phyloP scores from a whole-genome alignment of 2,329 filamentous ascomycete species.

The Colletotrichum liaoningense region DNA sequence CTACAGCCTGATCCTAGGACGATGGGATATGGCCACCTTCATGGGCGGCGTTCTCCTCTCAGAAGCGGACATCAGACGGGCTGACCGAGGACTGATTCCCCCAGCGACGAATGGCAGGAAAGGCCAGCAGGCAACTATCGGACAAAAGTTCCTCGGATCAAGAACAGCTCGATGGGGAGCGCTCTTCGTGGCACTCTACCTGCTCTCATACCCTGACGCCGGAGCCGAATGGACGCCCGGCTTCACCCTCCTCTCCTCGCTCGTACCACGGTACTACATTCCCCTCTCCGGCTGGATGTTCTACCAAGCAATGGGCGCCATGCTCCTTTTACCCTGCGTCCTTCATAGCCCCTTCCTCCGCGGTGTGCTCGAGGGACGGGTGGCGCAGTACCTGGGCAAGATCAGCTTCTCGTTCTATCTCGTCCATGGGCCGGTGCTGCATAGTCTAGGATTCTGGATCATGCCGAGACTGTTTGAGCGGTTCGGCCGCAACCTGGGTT shows the following conservation, averaged over 20 bases:
- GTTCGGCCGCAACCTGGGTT: conserved; percentile 45
- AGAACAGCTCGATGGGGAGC: conserved; percentile 41
- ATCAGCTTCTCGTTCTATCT: conserved; percentile 56
- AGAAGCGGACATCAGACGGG: conserved; percentile 48
- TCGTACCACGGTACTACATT: conserved; percentile 50
- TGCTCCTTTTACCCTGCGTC: conserved; percentile 49
- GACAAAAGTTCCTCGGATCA: conserved; percentile 31
- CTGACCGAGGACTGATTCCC: conserved; percentile 35
- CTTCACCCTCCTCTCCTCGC: conserved; percentile 46
- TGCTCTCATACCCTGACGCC: conserved; percentile 53
- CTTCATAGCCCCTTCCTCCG: conserved; percentile 46
- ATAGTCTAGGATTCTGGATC: conserved; percentile 44
- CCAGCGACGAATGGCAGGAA: conserved; percentile 26
- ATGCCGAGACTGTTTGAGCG: conserved; percentile 54
- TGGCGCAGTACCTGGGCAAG: conserved; percentile 51
- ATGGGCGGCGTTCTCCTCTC: conserved; percentile 50
- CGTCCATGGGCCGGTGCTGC: conserved; percentile 46
- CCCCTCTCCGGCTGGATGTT: conserved; percentile 53
- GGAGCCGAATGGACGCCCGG: conserved; percentile 52
- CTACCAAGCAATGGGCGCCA: conserved; percentile 51
- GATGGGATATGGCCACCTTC: conserved; percentile 55
- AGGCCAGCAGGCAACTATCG: conserved; percentile 19
- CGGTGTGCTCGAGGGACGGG: conserved; percentile 43
- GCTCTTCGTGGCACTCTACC: conserved; percentile 48
- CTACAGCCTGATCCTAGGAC: conserved; percentile 48